Conservation (phyloP, 148 eudicot genomes). For the Rhododendron griersonianum region DNA sequence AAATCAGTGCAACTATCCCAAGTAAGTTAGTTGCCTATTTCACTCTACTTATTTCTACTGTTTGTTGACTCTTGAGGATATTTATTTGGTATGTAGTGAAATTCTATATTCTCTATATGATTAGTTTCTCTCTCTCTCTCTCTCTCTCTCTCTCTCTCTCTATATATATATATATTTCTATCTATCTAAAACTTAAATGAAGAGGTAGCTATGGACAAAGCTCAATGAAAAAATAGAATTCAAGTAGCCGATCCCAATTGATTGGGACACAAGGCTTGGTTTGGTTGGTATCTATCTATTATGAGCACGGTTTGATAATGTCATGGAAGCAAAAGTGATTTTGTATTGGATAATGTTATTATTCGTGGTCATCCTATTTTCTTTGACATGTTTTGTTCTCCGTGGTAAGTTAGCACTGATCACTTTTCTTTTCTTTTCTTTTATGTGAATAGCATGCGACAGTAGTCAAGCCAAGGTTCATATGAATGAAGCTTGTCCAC, state of each 20-base stretch:
- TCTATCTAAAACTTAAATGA: no score
- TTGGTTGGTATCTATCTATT: neutral
- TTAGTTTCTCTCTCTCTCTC: neutral
- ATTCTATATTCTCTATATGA: neutral
- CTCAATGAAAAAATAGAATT: no score
- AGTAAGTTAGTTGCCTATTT: conserved; percentile 41
- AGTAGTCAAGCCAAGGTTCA: neutral
- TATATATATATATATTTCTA: no score
- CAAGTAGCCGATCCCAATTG: no score
- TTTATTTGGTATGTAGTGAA: neutral
- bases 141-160: no score
- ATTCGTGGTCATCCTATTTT: neutral
- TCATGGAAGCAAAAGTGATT: conserved; percentile 2
- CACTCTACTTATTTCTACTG: neutral
- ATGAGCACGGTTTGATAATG: neutral
- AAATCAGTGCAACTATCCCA: conserved; percentile 51
- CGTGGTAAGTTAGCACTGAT: neutral
- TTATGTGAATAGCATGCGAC: neutral
- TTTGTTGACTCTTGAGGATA: neutral
- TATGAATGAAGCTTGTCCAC: neutral
- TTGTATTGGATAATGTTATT: neutral
- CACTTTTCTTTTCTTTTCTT: neutral
- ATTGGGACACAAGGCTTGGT: neutral
- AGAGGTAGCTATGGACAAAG: no score
- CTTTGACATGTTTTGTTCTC: neutral